These are phyloP conservation scores for Aspergillus niger DNA, from an alignment of 2,329 filamentous ascomycete species.

Conservation along the genomic window DNA sequence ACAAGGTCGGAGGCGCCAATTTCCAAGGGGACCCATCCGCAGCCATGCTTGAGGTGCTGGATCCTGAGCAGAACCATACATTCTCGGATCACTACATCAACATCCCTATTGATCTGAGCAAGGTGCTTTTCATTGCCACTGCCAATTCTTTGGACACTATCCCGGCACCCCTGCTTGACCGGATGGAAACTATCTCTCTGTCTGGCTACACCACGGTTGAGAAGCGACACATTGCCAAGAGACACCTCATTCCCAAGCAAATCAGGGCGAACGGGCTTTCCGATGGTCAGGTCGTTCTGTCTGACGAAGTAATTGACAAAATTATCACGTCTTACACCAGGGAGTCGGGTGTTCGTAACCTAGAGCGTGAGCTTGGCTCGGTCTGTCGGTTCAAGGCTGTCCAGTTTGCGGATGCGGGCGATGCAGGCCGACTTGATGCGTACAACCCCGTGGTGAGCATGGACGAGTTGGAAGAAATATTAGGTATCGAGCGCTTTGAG, in stretches of 20 bases:
- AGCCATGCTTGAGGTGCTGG: slow-evolving; percentile 95
- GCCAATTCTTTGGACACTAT: slow-evolving; percentile 95
- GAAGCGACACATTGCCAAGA: slow-evolving; percentile 90
- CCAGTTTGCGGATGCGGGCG: slow-evolving; percentile 87
- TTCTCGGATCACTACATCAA: slow-evolving; percentile 97
- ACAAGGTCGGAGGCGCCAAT: slow-evolving; percentile 89
- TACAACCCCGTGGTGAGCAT: slow-evolving; percentile 76
- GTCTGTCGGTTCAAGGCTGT: slow-evolving; percentile 96
- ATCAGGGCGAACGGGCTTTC: slow-evolving; percentile 84
- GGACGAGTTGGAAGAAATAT: slow-evolving; percentile 82
- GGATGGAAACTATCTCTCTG: slow-evolving; percentile 94
- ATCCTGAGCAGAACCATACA: slow-evolving; percentile 93
- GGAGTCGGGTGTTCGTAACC: slow-evolving; percentile 91
- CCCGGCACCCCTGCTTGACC: slow-evolving; percentile 86
- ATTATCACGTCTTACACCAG: slow-evolving; percentile 96
- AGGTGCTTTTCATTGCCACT: slow-evolving; percentile 95
- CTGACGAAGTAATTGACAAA: slow-evolving; percentile 84
- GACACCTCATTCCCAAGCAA: slow-evolving; percentile 95
- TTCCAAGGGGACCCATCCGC: slow-evolving; percentile 95
- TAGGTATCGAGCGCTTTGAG: slow-evolving; percentile 91
- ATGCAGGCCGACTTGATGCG: slow-evolving; percentile 64
- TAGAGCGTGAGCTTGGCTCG: slow-evolving; percentile 92
- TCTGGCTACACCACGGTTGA: slow-evolving; percentile 96
- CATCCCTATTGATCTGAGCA: slow-evolving; percentile 92
- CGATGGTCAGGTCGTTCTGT: slow-evolving; percentile 72